Percentiles rank a stretch among this genome's conserved stretches.
Evolutionary conservation across 306 rosid species (phyloP).

Genomic region (Vigna nakashimae): DNA sequence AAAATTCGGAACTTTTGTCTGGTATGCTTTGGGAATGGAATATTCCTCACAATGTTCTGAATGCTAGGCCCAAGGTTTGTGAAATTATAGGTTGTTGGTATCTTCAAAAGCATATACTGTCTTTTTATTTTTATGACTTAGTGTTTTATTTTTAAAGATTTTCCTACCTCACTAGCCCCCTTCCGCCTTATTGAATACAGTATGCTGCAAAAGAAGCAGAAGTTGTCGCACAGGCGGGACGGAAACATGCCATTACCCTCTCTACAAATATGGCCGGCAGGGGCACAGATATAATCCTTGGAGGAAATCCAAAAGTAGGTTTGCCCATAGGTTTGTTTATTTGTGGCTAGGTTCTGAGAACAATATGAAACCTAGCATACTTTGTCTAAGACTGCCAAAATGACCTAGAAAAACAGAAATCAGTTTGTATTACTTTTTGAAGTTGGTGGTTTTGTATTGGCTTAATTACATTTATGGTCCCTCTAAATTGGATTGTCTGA

Average conservation of each 20-base stretch:
- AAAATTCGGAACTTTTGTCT: slow-evolving; percentile 88
- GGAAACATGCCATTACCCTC: slow-evolving; percentile 90
- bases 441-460: slow-evolving; percentile 29
- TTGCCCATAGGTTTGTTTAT: slow-evolving; percentile 38
- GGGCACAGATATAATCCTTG: slow-evolving; percentile 98
- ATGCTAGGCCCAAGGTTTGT: slow-evolving; percentile 95
- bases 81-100: slow-evolving; percentile 34
- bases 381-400: slow-evolving; percentile 5
- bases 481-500: background rate
- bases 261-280: slow-evolving; percentile 99
- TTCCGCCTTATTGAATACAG: slow-evolving; percentile 49
- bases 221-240: slow-evolving; percentile 95
- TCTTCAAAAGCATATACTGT: slow-evolving; percentile 33
- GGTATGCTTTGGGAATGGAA: slow-evolving; percentile 78
- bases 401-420: slow-evolving; percentile 30
- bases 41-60: slow-evolving; percentile 92
- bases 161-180: slow-evolving; percentile 20
- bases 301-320: slow-evolving; percentile 97
- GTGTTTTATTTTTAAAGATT: slow-evolving; percentile 11
- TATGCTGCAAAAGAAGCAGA: slow-evolving; percentile 98
- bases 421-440: slow-evolving; percentile 25
- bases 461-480: background rate
- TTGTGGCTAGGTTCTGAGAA: slow-evolving; percentile 34
- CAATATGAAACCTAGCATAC: slow-evolving; percentile 22
- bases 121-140: slow-evolving; percentile 31